Evolutionary conservation across 805 yeast genomes (phyloP).

Genomic region (Ogataea paradorogensis): DNA sequence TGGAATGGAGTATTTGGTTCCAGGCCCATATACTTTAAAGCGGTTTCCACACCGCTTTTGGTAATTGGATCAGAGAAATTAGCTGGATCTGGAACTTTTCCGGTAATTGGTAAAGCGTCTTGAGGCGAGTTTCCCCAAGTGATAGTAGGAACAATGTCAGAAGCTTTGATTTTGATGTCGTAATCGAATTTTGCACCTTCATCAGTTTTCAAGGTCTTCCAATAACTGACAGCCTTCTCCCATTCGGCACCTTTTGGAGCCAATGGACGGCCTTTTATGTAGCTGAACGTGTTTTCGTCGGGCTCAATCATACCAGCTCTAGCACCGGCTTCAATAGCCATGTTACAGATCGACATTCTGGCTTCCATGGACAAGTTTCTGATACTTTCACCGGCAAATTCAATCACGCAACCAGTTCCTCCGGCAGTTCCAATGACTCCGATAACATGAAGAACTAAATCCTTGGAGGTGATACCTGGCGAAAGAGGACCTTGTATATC

Average conservation of each 20-base stretch:
- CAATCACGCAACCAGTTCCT: conserved; percentile 96
- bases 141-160: conserved; percentile 89
- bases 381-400: conserved; percentile 94
- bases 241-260: conserved; percentile 93
- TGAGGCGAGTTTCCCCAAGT: conserved; percentile 99
- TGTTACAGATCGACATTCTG: conserved; percentile 98
- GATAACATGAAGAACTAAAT: conserved; percentile 88
- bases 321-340: conserved; percentile 99
- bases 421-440: conserved; percentile 99
- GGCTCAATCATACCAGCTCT: conserved; percentile 99
- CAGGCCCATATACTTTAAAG: conserved; percentile 90
- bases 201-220: conserved; percentile 86
- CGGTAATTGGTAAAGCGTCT: conserved; percentile 95
- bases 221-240: conserved; percentile 90
- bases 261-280: conserved; percentile 89
- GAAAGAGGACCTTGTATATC: conserved; percentile 76
- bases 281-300: conserved; percentile 83
- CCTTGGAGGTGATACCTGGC: conserved; percentile 95
- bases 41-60: conserved; percentile 84
- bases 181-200: conserved; percentile 86
- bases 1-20: conserved; percentile 74
- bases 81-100: conserved; percentile 87
- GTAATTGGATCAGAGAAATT: conserved; percentile 66
- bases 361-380: conserved; percentile 92
- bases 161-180: conserved; percentile 76